phyloP scores from a whole-genome alignment of 805 yeast species.

The Hanseniaspora jakobsenii region DNA sequence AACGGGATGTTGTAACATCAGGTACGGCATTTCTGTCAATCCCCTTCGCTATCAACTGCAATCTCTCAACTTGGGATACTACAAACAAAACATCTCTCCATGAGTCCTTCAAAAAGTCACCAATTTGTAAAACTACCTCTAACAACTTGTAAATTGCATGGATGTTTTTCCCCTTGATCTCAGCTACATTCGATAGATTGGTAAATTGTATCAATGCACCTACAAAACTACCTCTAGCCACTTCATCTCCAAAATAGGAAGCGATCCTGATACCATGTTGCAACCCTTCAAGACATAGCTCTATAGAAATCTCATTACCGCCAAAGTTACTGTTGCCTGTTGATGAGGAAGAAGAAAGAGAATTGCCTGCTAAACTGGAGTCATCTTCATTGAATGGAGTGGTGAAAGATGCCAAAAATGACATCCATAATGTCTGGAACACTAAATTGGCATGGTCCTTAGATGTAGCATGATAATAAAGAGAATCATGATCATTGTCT shows the following conservation, averaged over 20 bases:
- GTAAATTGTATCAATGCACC: conserved; percentile 83
- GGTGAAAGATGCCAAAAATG: conserved; percentile 83
- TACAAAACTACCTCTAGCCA: conserved; percentile 79
- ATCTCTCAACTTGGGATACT: conserved; percentile 81
- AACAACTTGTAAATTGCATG: conserved; percentile 65
- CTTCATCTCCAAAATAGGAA: conserved; percentile 67
- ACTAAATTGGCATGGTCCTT: conserved; percentile 85
- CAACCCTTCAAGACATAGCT: conserved; percentile 71
- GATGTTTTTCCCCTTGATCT: conserved; percentile 66
- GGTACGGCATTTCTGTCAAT: conserved; percentile 74
- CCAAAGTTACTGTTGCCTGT: no score
- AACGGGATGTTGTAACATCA: conserved; percentile 65
- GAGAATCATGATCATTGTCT: conserved; percentile 35
- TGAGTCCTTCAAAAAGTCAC: conserved; percentile 56
- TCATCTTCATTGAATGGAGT: conserved; percentile 86
- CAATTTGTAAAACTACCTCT: conserved; percentile 67
- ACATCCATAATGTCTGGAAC: conserved; percentile 94
- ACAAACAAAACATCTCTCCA: conserved; percentile 79
- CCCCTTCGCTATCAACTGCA: conserved; percentile 79
- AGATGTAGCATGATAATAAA: conserved; percentile 72
- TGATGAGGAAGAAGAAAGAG: no score
- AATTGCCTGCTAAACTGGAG: no score
- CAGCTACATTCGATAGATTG: conserved; percentile 64
- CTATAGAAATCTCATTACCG: conserved; percentile 50
- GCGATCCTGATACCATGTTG: conserved; percentile 72